Evolutionary conservation across 768 basidiomycete species (phyloP).

Genomic region (Postia placenta): DNA sequence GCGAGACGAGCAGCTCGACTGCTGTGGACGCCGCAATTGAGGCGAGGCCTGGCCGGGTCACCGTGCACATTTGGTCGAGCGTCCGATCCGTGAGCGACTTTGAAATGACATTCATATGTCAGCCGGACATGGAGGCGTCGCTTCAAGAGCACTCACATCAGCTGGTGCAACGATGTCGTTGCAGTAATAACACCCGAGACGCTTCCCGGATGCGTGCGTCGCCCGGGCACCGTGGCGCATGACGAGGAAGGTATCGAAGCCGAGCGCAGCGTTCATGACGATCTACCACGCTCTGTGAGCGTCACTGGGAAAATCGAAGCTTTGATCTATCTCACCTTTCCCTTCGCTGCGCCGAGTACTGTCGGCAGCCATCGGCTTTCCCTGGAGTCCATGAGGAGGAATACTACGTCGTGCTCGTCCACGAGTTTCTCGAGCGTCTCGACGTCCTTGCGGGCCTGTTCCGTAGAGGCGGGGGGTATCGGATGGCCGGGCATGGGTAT

Average conservation of each 20-base stretch:
- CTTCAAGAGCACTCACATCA: slow-evolving; percentile 47
- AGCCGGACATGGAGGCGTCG: too few species aligned
- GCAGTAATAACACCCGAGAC: slow-evolving; percentile 95
- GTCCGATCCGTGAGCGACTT: slow-evolving; percentile 81
- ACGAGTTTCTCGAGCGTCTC: slow-evolving; percentile 69
- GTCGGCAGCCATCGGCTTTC: slow-evolving; percentile 97
- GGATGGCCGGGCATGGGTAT: slow-evolving; percentile 99
- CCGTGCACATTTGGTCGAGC: slow-evolving; percentile 98
- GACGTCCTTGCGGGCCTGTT: slow-evolving; percentile 63
- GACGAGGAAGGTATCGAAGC: slow-evolving; percentile 94
- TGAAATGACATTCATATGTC: too few species aligned
- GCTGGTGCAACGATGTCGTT: slow-evolving; percentile 96
- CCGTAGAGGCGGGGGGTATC: slow-evolving; percentile 52
- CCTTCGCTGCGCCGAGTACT: slow-evolving; percentile 75
- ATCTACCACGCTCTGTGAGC: slow-evolving; percentile 41
- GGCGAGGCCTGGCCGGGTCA: slow-evolving; percentile 91
- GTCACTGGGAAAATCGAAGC: neutral
- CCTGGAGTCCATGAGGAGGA: slow-evolving; percentile 95
- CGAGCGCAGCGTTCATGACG: slow-evolving; percentile 89
- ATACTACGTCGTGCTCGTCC: slow-evolving; percentile 83
- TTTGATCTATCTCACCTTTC: slow-evolving; percentile 74
- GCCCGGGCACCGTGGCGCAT: slow-evolving; percentile 87
- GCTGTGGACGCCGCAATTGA: slow-evolving; percentile 89
- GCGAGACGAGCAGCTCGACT: slow-evolving; percentile 84
- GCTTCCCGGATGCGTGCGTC: slow-evolving; percentile 22